Percentiles rank a stretch among this genome's conserved stretches.
Evolutionary conservation across 1,284 basidiomycete genomes (phyloP).

Genomic region (Macrocystidia cucumis): DNA sequence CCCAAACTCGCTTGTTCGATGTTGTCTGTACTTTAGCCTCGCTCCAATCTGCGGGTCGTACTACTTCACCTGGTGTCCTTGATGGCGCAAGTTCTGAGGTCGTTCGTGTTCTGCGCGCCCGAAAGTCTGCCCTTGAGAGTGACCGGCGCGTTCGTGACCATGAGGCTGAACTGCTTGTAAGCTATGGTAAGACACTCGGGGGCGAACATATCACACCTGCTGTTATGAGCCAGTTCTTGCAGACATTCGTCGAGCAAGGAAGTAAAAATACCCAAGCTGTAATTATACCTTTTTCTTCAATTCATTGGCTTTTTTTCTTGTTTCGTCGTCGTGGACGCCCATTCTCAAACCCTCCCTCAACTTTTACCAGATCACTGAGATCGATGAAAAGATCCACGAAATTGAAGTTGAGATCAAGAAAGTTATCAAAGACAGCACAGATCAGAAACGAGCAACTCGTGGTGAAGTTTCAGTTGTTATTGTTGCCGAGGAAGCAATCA

Average conservation of each 20-base stretch:
- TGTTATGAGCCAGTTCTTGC: conserved; percentile 31
- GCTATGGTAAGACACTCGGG: conserved; percentile 34
- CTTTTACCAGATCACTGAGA: conserved; percentile 11
- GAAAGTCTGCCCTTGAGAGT: conserved; percentile 24
- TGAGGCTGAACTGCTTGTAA: conserved; percentile 31
- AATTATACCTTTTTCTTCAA: conserved; percentile 7
- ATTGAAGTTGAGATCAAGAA: conserved; percentile 33
- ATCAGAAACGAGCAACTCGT: conserved; percentile 26
- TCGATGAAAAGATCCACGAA: conserved; percentile 33
- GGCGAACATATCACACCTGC: conserved; percentile 33
- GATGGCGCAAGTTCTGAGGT: conserved; percentile 18
- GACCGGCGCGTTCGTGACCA: conserved; percentile 29
- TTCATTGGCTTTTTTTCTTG: too few species aligned
- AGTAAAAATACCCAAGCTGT: conserved; percentile 27
- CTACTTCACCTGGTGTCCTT: too few species aligned
- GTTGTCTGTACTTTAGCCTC: conserved; percentile 31
- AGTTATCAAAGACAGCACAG: conserved; percentile 21
- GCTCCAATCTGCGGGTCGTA: too few species aligned
- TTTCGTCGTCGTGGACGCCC: too few species aligned
- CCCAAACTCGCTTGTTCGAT: conserved; percentile 39
- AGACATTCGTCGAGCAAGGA: conserved; percentile 30
- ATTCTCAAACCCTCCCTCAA: too few species aligned
- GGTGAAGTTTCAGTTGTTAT: conserved; percentile 33
- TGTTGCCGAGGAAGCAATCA: conserved; percentile 25
- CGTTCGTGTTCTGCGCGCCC: conserved; percentile 25